phyloP scores from a whole-genome alignment of 2,329 filamentous ascomycete species.

The Fusarium sp. region DNA sequence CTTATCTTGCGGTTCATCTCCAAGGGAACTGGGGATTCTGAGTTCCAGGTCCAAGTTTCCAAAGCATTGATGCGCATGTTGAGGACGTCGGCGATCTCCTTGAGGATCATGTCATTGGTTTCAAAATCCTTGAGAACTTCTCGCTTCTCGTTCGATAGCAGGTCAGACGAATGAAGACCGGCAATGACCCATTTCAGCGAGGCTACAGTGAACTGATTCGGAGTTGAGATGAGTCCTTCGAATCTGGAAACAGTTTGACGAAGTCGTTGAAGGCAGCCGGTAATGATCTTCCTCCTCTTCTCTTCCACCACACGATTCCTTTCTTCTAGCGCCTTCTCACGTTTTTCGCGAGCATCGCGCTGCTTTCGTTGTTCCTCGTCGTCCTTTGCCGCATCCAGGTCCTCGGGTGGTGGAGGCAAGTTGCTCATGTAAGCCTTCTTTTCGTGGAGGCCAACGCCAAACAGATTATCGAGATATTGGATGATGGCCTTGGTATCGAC shows the following conservation, averaged over 20 bases:
- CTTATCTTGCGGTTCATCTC: conserved; percentile 58
- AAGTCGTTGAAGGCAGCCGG: conserved; percentile 43
- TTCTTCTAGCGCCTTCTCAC: too few relatives aligned
- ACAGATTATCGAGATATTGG: conserved; percentile 55
- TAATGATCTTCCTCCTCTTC: too few relatives aligned
- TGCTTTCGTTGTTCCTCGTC: too few relatives aligned
- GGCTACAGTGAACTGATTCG: conserved; percentile 50
- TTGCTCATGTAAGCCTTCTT: too few relatives aligned
- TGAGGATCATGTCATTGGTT: conserved; percentile 54
- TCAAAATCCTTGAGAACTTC: conserved; percentile 58
- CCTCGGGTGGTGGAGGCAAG: too few relatives aligned
- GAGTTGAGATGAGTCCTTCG: conserved; percentile 45
- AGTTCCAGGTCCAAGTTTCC: conserved; percentile 59
- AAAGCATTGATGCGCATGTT: conserved; percentile 62
- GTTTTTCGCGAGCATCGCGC: too few relatives aligned
- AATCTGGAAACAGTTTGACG: conserved; percentile 46
- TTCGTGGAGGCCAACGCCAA: conserved; percentile 45
- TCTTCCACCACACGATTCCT: too few relatives aligned
- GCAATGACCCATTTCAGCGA: conserved; percentile 55
- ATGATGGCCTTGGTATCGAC: conserved; percentile 53
- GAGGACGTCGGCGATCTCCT: conserved; percentile 63
- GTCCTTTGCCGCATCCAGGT: too few relatives aligned
- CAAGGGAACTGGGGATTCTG: conserved; percentile 51
- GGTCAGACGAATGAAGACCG: conserved; percentile 56
- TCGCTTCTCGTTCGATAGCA: conserved; percentile 57